Evolutionary conservation across 148 eudicot genomes (phyloP), one percentile per base, ranked within the genome.

Genomic region (Silene latifolia): DNA sequence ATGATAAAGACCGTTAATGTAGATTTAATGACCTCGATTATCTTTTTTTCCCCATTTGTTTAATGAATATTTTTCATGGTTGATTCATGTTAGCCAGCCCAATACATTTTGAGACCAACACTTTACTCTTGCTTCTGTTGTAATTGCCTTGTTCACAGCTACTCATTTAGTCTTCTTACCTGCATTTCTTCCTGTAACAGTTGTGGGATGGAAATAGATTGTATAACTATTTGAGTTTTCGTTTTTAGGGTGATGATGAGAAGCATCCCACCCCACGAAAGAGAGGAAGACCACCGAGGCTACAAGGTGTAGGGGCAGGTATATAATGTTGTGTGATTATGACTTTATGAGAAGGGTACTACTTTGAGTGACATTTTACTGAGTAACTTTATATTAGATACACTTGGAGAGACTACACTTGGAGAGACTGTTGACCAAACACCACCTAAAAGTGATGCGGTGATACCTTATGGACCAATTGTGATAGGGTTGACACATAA

Each of bases 401-500:
- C 74, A 57, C 27, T 9, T 74, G 84, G 76, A 74, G 83, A 67
- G n/a, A 69, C 29, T 44, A 25, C 74, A 57, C 25, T 9, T 74
- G 83, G 76, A 74, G 83, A 67, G n/a, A 69, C 24, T 57, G 80
- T 72, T 57, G 81, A 74, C 13, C 47, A 80, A 80, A 76, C 69
- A 56, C 66, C 69, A 51, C 68, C 48, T 42, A 66, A 66, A 69
- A 69, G 65, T 14, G 66, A 69, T 9, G 69, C 14, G 59, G 19
- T 67, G 24, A 51, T 17, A 48, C 73, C 77, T 27, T 18, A 15
- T 68, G 66, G 56, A 61, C 76, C 84, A 81, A 77, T 86, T 39
- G 79, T 85, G 53, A 56, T 87, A 21, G 85, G 85, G 54, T 76
- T 85, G 78, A 78, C 84, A 24, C 82, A 84, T 85, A 63, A 81